Evolutionary conservation across 177 flowering plant genomes (phyloP), one percentile per base, ranked within the genome.

Genomic region (Tripterygium wilfordii): DNA sequence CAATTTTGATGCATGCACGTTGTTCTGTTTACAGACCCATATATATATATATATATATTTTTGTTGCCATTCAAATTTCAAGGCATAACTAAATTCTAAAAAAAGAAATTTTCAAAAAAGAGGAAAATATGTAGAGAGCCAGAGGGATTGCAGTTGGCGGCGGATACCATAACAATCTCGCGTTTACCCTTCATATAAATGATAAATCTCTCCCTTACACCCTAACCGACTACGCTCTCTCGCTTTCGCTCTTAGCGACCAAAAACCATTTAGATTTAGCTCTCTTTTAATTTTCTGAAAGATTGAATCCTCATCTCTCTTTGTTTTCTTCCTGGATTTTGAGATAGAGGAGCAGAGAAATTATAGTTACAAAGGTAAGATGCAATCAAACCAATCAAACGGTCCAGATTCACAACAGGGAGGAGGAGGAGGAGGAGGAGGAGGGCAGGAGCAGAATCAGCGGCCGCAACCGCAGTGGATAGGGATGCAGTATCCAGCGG

Each of bases 401-500:
- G 57, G 73, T 38, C 57, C 62, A 35, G 63, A 27, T 27, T 61
- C 32, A 44, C 58, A 48, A 41, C 33, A n/a, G 30, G n/a, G n/a
- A n/a, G n/a, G n/a, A n/a, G n/a, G n/a, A n/a, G n/a, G n/a, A n/a
- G n/a, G n/a, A n/a, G n/a, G n/a, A n/a, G n/a, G n/a, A n/a, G n/a
- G n/a, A n/a, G n/a, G n/a, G n/a, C 56, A 43, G 41, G 42, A 45
- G 32, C 59, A 32, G 46, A 37, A 42, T 35, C 64, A 53, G 24
- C 57, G 43, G 18, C 68, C 38, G 60, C 79, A 36, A 17, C 43
- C 14, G 45, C 78, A 48, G 48, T 68, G 75, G 80, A 52, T 65
- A 70, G 57, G 87, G 66, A 72, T 84, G 92, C 96, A 79, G 68
- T 85, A 85, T 40, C 88, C 88, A 5, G 74, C 87, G 42, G 76